Evolutionary conservation across 2,329 filamentous ascomycete species (phyloP), one percentile per base, ranked within the genome.

Genomic region (Fusarium xylarioides): DNA sequence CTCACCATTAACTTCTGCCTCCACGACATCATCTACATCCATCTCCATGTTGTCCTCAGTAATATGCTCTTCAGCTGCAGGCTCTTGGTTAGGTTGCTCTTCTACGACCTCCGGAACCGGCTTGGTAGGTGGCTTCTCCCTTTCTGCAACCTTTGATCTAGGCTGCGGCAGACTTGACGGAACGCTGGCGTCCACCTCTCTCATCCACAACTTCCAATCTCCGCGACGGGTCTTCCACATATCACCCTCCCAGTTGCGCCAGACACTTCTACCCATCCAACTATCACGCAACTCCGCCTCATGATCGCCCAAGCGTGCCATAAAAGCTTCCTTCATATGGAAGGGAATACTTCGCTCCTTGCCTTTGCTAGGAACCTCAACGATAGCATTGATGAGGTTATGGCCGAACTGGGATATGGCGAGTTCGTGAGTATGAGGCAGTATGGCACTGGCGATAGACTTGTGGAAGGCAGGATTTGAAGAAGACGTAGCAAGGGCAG

Each of bases 201-300:
- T 89, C 67, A 86, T 86, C 86, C 88, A 90, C 6, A 81, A 76
- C 69, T 88, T 86, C 89, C 89, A 91, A 54, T 90, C 88, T 21
- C 82, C 79, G 54, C 85, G 80, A 46, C 85, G 81, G 53, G 85
- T 85, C 76, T 85, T 86, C 87, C 88, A 90, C 79, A 86, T 77
- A 68, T 90, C 88, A 18, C 88, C 88, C 78, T 85, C 86, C 88
- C 88, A 90, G 42, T 82, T 83, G 32, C 87, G 83, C 89, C 88
- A 90, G 14, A 88, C 86, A 62, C 85, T 87, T 14, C 88, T 82
- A 0, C 89, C 89, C 71, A 86, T 83, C 83, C 86, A 89, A 8
- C 83, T 85, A 46, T 87, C 84, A 19, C 88, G 83, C 40, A 91
- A 81, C 58, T 84, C 81, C 26, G 81, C 76, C 78, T 90, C 88